phyloP scores from a whole-genome alignment of 2,329 filamentous ascomycete genomes.

The Nigrograna mackinnonii region DNA sequence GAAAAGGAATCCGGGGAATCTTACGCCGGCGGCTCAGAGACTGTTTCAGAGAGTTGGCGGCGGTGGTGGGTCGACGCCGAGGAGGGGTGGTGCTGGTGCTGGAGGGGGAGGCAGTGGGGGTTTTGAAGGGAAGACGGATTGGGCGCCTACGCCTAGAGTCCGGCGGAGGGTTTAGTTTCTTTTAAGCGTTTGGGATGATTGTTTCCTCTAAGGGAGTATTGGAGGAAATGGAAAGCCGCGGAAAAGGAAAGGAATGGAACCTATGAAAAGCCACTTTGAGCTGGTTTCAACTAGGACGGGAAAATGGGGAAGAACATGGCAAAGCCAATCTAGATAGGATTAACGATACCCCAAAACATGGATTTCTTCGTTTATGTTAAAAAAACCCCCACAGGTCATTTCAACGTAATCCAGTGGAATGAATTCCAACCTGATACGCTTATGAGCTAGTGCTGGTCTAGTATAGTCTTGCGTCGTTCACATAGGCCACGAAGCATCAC shows the following conservation, averaged over 20 bases:
- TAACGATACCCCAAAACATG: background rate
- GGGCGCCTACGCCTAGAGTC: slow-evolving; percentile 31
- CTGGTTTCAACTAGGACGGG: too few relatives aligned
- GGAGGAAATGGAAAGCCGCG: background rate
- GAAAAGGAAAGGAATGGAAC: background rate
- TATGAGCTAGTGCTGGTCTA: too few relatives aligned
- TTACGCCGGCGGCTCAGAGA: slow-evolving; percentile 72
- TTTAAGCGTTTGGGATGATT: background rate
- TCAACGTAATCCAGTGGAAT: background rate
- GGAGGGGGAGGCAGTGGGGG: slow-evolving; percentile 12
- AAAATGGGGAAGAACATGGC: background rate
- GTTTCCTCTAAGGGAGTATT: background rate
- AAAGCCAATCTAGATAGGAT: background rate
- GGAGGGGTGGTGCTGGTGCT: background rate
- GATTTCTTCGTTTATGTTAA: background rate
- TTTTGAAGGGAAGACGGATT: slow-evolving; percentile 24
- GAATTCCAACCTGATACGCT: too few relatives aligned
- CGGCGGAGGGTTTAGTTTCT: slow-evolving; percentile 19
- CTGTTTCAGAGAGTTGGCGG: slow-evolving; percentile 47
- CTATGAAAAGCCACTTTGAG: too few relatives aligned
- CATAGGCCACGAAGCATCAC: too few relatives aligned
- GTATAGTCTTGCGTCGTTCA: too few relatives aligned
- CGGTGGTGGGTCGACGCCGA: slow-evolving; percentile 35
- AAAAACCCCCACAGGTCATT: background rate
- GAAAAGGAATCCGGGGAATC: slow-evolving; percentile 57